Evolutionary conservation across 2,329 filamentous ascomycete species (phyloP).

Genomic region (Parascedosporium putredinis): DNA sequence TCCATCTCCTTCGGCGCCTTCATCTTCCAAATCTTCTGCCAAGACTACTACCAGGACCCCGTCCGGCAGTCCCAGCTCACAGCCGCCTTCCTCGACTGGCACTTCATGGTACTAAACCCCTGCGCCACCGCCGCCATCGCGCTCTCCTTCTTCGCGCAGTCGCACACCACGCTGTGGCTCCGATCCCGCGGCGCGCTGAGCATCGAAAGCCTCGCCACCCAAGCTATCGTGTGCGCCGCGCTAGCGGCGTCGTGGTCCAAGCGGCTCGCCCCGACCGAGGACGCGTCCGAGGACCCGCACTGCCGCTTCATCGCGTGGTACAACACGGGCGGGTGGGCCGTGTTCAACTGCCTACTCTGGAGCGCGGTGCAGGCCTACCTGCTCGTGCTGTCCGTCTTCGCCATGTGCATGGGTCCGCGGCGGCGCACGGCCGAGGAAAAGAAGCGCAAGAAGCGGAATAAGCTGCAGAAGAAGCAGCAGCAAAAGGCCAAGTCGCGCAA

Average conservation of each 20-base stretch:
- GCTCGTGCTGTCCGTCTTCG: constrained; percentile 4
- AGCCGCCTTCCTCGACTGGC: constrained; percentile 6
- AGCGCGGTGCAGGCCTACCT: constrained; percentile 6
- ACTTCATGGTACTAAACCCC: constrained; percentile 8
- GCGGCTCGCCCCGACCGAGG: constrained; percentile 1
- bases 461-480: constrained; percentile 2
- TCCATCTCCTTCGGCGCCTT: constrained; percentile 7
- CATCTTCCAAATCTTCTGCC: constrained; percentile 8
- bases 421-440: background rate
- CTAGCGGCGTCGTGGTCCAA: constrained; percentile 4
- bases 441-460: background rate
- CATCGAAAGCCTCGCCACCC: constrained; percentile 3
- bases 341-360: constrained; percentile 4
- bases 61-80: background rate
- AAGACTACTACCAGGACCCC: background rate
- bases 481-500: constrained; percentile 2
- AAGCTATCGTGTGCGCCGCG: constrained; percentile 2
- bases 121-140: constrained; percentile 5
- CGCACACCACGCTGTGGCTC: constrained; percentile 6
- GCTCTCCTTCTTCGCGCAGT: constrained; percentile 7
- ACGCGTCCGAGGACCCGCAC: constrained; percentile 8
- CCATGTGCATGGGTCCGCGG: constrained; percentile 7
- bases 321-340: constrained; percentile 9
- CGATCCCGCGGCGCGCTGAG: constrained; percentile 8
- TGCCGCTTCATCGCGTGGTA: constrained; percentile 8